phyloP scores from a whole-genome alignment of 2,329 filamentous ascomycete genomes.

The Neopestalotiopsis sp. region DNA sequence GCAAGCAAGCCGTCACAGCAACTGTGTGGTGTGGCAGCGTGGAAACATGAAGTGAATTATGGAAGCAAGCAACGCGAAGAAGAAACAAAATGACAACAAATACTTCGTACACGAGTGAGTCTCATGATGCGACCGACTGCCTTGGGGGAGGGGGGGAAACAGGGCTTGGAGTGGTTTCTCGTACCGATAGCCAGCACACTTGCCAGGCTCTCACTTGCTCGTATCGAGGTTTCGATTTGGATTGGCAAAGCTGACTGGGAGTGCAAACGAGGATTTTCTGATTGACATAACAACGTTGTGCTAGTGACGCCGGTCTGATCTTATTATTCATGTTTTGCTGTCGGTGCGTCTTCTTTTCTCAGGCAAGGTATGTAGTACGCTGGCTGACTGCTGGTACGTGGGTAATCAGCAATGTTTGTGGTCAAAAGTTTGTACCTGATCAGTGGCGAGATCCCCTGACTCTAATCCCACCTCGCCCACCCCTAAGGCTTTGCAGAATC shows the following conservation, averaged over 20 bases:
- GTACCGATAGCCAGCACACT: not conserved
- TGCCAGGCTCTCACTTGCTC: not conserved
- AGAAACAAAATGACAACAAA: not conserved
- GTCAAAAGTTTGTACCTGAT: not conserved
- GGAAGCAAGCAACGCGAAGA: not conserved
- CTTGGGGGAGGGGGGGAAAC: not conserved
- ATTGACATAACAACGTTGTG: not conserved
- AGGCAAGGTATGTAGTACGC: not conserved
- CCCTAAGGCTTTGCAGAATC: not conserved
- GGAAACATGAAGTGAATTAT: not conserved
- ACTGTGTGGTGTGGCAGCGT: conserved; percentile 5
- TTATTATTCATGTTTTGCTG: not conserved
- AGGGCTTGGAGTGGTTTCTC: not conserved
- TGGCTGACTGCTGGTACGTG: not conserved
- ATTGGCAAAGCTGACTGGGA: not conserved
- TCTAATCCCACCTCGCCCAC: not conserved
- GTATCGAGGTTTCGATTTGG: not conserved
- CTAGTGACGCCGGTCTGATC: conserved; percentile 3
- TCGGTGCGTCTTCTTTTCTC: not conserved
- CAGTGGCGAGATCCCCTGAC: not conserved
- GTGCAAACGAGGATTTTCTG: not conserved
- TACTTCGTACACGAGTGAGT: not conserved
- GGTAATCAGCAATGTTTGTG: not conserved
- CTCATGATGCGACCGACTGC: not conserved
- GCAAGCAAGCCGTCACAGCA: not conserved